Conservation (phyloP, 2,329 filamentous ascomycete genomes). For the Malbranchea zuffiana region DNA sequence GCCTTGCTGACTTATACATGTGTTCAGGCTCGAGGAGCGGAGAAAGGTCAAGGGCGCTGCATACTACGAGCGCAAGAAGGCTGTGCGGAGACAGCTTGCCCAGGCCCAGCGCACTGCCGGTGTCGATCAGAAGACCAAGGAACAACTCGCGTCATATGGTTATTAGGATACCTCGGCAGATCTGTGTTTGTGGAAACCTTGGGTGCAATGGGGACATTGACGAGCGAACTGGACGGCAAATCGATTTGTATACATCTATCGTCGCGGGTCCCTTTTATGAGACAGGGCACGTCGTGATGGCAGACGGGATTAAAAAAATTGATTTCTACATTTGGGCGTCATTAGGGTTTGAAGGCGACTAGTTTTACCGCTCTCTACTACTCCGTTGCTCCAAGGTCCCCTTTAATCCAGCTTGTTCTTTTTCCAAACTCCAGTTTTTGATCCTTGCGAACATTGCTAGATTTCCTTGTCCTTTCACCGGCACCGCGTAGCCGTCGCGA, state of each 20-base stretch:
- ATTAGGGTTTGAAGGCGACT: constrained; percentile 32
- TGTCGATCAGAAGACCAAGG: constrained; percentile 74
- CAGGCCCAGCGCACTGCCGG: constrained; percentile 88
- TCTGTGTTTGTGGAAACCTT: constrained; percentile 30
- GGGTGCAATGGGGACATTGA: constrained; percentile 27
- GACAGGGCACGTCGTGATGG: constrained; percentile 15
- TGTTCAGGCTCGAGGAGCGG: constrained; percentile 83
- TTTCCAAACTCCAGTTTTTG: constrained; percentile 14
- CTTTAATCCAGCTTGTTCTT: constrained; percentile 34
- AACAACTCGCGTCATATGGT: constrained; percentile 79
- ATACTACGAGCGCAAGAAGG: constrained; percentile 99
- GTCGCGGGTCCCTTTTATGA: constrained; percentile 15
- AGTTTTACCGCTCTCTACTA: constrained; percentile 26
- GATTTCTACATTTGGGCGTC: constrained; percentile 28
- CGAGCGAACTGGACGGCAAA: constrained; percentile 33
- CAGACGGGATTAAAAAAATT: constrained; percentile 12
- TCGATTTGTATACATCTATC: constrained; percentile 24
- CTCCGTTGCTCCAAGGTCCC: constrained; percentile 32
- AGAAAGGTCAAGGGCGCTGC: constrained; percentile 98
- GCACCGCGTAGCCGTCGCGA: constrained; percentile 6
- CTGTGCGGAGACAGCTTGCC: constrained; percentile 75
- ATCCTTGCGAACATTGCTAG: not conserved
- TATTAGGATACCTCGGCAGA: constrained; percentile 55
- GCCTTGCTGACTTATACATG: constrained; percentile 3
- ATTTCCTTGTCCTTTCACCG: too few species aligned